phyloP scores from a whole-genome alignment of 208 protist genomes.

The Leishmania lainsoni region DNA sequence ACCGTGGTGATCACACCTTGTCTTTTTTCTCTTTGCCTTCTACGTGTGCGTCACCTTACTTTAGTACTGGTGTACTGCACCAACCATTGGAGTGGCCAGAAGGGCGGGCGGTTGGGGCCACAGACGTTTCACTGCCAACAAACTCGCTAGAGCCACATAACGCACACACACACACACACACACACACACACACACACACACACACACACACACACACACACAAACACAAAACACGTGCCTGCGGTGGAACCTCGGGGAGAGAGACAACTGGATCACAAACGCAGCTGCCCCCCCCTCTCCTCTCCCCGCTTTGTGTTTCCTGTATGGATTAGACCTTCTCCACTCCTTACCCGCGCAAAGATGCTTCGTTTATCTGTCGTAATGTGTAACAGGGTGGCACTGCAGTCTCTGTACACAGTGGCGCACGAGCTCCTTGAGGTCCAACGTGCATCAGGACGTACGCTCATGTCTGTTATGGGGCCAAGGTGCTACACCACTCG shows the following conservation, averaged over 20 bases:
- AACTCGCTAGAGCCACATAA: neutral
- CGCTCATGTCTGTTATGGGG: conserved; percentile 28
- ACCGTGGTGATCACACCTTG: neutral
- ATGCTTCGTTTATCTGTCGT: conserved; percentile 20
- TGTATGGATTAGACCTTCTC: neutral
- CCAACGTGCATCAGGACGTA: conserved; percentile 23
- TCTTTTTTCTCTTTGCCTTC: neutral
- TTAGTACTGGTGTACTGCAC: neutral
- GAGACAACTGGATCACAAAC: neutral
- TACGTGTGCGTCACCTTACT: neutral
- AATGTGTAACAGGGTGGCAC: conserved; percentile 2
- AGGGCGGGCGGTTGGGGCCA: neutral
- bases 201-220: too few species aligned
- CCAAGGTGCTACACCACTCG: conserved; percentile 21
- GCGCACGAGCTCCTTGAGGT: conserved; percentile 19
- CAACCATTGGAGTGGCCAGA: neutral
- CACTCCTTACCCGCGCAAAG: neutral
- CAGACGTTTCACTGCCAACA: neutral
- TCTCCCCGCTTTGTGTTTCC: too few species aligned
- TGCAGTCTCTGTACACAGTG: conserved; percentile 8
- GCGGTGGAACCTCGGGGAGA: neutral
- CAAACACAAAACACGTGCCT: neutral
- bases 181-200: too few species aligned
- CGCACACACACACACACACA: neutral
- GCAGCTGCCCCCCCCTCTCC: neutral